Conservation (phyloP, 495 filamentous ascomycete genomes). For the Wilcoxina mikolae region DNA sequence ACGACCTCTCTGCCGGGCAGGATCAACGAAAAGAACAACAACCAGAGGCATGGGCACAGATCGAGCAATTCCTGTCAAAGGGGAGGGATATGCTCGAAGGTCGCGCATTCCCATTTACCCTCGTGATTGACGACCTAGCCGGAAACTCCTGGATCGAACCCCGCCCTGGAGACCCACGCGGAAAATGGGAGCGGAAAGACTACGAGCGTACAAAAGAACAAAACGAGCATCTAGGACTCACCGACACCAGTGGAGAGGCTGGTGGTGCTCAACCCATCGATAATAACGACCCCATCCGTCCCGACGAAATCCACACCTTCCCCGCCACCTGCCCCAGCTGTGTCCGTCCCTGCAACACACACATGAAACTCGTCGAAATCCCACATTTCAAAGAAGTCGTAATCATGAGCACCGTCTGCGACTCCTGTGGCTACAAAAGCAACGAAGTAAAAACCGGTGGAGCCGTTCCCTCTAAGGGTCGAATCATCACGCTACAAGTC, state of each 20-base stretch:
- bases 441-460: constrained; percentile 97
- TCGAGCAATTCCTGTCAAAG: constrained; percentile 55
- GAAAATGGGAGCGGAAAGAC: constrained; percentile 68
- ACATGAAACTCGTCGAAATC: constrained; percentile 93
- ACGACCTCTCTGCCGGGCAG: constrained; percentile 64
- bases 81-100: constrained; percentile 58
- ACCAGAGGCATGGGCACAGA: constrained; percentile 60
- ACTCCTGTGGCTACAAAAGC: constrained; percentile 80
- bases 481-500: constrained; percentile 64
- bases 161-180: constrained; percentile 52
- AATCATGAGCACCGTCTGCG: constrained; percentile 76
- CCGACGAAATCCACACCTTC: constrained; percentile 79
- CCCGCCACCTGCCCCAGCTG: constrained; percentile 86
- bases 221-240: constrained; percentile 65
- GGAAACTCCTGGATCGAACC: constrained; percentile 98
- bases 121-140: constrained; percentile 74
- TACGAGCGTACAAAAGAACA: constrained; percentile 71
- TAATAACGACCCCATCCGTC: constrained; percentile 62
- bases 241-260: constrained; percentile 15
- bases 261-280: constrained; percentile 20
- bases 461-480: constrained; percentile 72
- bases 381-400: constrained; percentile 93
- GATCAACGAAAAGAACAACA: constrained; percentile 52
- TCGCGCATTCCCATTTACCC: constrained; percentile 67
- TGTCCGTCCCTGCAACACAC: constrained; percentile 60